Evolutionary conservation across 805 yeast genomes (phyloP).

Genomic region (Candida loeiensis): DNA sequence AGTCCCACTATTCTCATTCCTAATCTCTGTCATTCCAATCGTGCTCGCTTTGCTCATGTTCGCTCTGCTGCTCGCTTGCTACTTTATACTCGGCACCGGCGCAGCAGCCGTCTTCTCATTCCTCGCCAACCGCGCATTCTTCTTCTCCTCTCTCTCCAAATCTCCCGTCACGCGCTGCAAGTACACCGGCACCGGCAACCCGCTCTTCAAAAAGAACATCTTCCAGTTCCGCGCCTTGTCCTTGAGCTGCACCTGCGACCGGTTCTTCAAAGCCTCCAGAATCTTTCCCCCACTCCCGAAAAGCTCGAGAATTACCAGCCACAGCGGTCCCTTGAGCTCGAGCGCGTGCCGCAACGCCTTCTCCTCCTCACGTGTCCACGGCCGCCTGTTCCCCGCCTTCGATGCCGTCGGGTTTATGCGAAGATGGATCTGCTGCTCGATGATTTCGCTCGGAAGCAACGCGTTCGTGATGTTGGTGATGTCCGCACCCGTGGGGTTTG

Average conservation of each 20-base stretch:
- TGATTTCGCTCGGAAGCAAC: slow-evolving; percentile 42
- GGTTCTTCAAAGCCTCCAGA: slow-evolving; percentile 76
- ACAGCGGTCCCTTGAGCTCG: slow-evolving; percentile 82
- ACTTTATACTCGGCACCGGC: slow-evolving; percentile 28
- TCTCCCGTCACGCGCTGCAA: slow-evolving; percentile 86
- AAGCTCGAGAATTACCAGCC: slow-evolving; percentile 88
- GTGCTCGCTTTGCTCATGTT: slow-evolving; percentile 3
- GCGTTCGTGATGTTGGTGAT: slow-evolving; percentile 28
- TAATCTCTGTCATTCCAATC: too few relatives aligned
- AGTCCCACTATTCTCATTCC: too few relatives aligned
- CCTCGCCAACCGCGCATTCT: slow-evolving; percentile 27
- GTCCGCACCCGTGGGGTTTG: slow-evolving; percentile 14
- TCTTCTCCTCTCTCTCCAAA: slow-evolving; percentile 51
- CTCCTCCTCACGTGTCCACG: slow-evolving; percentile 91
- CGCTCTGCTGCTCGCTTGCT: not conserved
- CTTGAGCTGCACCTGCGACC: slow-evolving; percentile 88
- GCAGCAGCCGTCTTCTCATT: slow-evolving; percentile 39
- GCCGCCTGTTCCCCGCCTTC: slow-evolving; percentile 46
- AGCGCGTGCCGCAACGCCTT: slow-evolving; percentile 77
- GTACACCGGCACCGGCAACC: slow-evolving; percentile 75
- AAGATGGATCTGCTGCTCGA: slow-evolving; percentile 41
- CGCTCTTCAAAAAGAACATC: slow-evolving; percentile 73
- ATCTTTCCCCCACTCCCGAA: slow-evolving; percentile 92
- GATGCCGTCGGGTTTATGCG: slow-evolving; percentile 29
- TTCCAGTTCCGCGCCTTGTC: slow-evolving; percentile 98